Evolutionary conservation across 805 yeast genomes (phyloP), one percentile per base, ranked within the genome.

Genomic region (Metschnikowia koreensis): DNA sequence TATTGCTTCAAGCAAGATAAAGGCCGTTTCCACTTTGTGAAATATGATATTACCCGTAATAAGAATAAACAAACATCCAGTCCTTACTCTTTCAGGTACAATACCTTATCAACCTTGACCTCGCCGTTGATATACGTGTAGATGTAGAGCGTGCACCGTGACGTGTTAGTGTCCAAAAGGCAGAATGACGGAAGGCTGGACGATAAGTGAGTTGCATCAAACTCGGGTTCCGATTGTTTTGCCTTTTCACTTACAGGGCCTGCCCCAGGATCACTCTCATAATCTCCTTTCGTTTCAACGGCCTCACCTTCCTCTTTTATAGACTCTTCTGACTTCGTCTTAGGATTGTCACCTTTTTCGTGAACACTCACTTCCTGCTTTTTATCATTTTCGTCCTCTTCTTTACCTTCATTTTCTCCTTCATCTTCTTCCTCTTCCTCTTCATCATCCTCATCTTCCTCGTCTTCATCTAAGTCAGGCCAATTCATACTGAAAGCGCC

Each of bases 81-180:
- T n/a, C 13, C 36, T 27, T 48, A 59, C 47, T 69, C 69, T 50
- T 70, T 71, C 52, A 65, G 68, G 56, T 70, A 73, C 44, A 69
- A 67, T 38, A 89, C 87, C 69, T 91, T 91, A 66, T 93, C 97
- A 16, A 94, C 97, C 66, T 88, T 89, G 34, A 94, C 92, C 53
- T 90, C 96, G 1, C 85, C 90, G 55, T 84, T 85, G 39, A 87
- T 74, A 60, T 84, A 76, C 10, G 94, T 87, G 74, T 94, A 94
- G 53, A 94, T 87, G 69, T 87, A 94, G 28, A 92, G 74, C 1
- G 92, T 87, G 59, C 96, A 86, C 1, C 81, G 79, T 0, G 84
- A 68, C 0, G 89, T 93, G 62, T 87, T 89, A n/a, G 91, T 81
- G 62, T 94, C 98, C 58, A 93, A 65, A 33, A 93, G 74, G 62